Evolutionary conservation across 2,329 filamentous ascomycete species (phyloP).

Genomic region (Diaporthe helianthi): DNA sequence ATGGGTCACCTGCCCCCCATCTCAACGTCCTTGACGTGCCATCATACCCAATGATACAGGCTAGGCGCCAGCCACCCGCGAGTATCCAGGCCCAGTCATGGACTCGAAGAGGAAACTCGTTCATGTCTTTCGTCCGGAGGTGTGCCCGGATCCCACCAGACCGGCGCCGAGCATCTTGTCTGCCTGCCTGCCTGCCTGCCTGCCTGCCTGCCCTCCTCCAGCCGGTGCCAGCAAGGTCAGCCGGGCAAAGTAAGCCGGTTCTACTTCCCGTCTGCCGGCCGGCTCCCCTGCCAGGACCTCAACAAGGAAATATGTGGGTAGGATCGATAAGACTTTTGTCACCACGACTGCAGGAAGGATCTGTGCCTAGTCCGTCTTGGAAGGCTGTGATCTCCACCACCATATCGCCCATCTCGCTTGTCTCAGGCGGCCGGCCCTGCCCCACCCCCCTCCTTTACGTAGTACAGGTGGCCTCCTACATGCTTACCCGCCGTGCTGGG

Average conservation of each 20-base stretch:
- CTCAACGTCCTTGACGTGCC: background rate
- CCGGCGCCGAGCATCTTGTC: conserved; percentile 12
- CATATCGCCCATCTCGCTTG: background rate
- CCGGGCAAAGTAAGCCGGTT: background rate
- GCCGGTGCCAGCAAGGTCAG: background rate
- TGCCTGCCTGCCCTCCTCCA: background rate
- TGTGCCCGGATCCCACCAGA: conserved; percentile 4
- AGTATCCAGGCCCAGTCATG: background rate
- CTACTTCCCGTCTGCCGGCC: background rate
- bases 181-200: background rate
- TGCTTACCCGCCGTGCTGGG: background rate
- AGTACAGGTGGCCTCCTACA: conserved; percentile 4
- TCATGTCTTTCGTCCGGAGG: conserved; percentile 8
- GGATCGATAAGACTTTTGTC: conserved; percentile 21
- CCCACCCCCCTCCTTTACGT: no score
- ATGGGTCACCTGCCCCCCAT: conserved; percentile 24
- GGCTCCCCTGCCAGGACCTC: background rate
- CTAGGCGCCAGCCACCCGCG: conserved; percentile 6
- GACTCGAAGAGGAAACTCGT: conserved; percentile 10
- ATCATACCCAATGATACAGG: conserved; percentile 9
- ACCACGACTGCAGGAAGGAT: background rate
- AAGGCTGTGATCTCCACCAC: conserved; percentile 21
- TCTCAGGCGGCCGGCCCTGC: background rate
- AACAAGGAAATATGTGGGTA: background rate
- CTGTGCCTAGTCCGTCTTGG: background rate